Base-by-base conservation (phyloP, 768 basidiomycete genomes). In the Ephemerocybe angulata region DNA sequence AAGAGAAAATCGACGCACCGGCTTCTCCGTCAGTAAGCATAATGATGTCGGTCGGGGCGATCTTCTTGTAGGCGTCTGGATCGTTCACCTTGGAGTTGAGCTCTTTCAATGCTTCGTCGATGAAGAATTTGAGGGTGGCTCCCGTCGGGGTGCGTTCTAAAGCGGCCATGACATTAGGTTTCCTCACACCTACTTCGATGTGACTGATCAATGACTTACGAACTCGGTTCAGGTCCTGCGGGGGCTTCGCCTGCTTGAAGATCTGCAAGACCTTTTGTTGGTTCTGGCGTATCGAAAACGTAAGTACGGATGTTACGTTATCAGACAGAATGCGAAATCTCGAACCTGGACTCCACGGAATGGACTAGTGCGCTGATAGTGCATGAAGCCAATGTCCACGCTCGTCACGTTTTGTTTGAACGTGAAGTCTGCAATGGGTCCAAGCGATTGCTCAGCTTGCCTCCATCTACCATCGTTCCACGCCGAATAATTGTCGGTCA, bases 11-110 rank as follows among this genome's bases (percentile, higher is more conserved):
- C 38, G 24, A 59, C 60, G 4, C 53, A 70, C 69, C 55, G 21
- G 71, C 68, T 1, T 62, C 58, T 15, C 71, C 70, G 49, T 72
- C 70, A 10, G 71, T 72, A 10, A 72, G 55, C 24, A 72, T 61
- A 21, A 72, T 66, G 41, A 72, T 68, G 56, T 72, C 67, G 19
- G 70, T 52, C 1, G 70, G 71, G 28, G 56, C 57, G 21, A 70
- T 64, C 21, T 58, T 50, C 3, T 46, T 48, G 55, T 70, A 72
- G 6, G 3, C 13, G 19, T 70, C 62, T 11, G 70, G 61, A 11
- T 60, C 60, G 22, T 44, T 31, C 3, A 68, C 58, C n/a, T 67
- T 61, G 29, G 54, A 47, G n/a, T 59, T 50, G 11, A 69, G 57
- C 21, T 66, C 60, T 25, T 44, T 47, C 1, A 49, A 17, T 6